Evolutionary conservation across 192 early-diverging fungal species (phyloP).

Genomic region (Diversispora epigaea): DNA sequence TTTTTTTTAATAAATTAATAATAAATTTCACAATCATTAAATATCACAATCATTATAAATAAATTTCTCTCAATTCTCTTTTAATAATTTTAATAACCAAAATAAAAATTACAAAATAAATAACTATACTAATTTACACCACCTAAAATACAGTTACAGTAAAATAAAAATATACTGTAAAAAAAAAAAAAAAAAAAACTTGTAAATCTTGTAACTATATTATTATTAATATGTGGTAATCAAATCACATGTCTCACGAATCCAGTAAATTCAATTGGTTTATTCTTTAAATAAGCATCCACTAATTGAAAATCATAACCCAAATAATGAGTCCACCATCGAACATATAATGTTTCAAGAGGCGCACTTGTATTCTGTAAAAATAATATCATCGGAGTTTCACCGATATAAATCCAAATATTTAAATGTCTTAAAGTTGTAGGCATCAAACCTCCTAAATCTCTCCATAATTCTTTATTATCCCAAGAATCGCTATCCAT

Average conservation of each 20-base stretch:
- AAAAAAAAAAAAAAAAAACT: too few relatives aligned
- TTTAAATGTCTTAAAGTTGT: slow-evolving; percentile 22
- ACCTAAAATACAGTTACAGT: not conserved
- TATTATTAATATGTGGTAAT: too few relatives aligned
- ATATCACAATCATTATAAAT: too few relatives aligned
- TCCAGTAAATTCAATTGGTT: not conserved
- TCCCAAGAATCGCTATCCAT: slow-evolving; percentile 13
- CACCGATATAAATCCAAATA: slow-evolving; percentile 26
- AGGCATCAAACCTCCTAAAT: slow-evolving; percentile 23
- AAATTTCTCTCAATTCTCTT: too few relatives aligned
- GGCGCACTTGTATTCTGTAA: slow-evolving; percentile 19
- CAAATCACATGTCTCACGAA: slow-evolving; percentile 16
- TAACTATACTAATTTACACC: not conserved
- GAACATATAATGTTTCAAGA: slow-evolving; percentile 30
- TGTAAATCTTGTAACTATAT: too few relatives aligned
- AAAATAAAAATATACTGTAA: too few relatives aligned
- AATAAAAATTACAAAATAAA: slow-evolving; percentile 7
- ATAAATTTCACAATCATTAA: too few relatives aligned
- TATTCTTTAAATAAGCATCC: slow-evolving; percentile 1
- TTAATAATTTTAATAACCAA: not conserved
- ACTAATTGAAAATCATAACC: slow-evolving; percentile 24
- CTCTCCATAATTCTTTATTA: slow-evolving; percentile 9
- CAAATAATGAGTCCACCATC: slow-evolving; percentile 21
- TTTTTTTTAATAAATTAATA: too few relatives aligned
- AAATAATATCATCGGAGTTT: slow-evolving; percentile 21